These are phyloP conservation scores for Dictyostelium intermedium DNA, from an alignment of 78 protist genomes.

Conservation along the genomic window DNA sequence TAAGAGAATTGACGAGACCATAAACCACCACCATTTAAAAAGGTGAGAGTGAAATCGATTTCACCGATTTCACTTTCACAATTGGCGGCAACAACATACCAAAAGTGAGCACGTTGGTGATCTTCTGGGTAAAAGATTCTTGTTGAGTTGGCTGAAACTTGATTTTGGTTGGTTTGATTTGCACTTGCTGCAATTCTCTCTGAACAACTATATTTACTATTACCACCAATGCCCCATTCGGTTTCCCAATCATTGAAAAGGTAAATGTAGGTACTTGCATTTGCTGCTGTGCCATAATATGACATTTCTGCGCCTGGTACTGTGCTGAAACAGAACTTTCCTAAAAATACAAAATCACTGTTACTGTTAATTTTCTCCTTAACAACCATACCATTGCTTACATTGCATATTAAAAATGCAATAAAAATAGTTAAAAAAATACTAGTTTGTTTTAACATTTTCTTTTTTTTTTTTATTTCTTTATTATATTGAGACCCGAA, in stretches of 20 bases:
- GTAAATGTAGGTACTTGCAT: neutral
- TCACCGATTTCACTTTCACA: conserved; percentile 17
- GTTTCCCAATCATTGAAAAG: neutral
- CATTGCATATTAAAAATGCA: neutral
- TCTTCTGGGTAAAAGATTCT: neutral
- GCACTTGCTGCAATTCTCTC: neutral
- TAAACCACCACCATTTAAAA: conserved; percentile 30
- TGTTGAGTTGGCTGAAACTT: neutral
- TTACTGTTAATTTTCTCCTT: neutral
- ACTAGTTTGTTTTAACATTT: neutral
- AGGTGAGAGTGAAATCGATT: neutral
- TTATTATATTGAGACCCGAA: neutral
- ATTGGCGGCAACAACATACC: conserved; percentile 72
- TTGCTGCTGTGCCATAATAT: neutral
- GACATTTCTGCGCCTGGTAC: neutral
- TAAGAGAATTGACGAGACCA: conserved; percentile 39
- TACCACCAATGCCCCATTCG: neutral
- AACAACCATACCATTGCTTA: neutral
- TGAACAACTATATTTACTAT: neutral
- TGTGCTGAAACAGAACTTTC: conserved; percentile 45
- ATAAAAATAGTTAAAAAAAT: neutral
- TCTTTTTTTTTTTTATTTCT: neutral
- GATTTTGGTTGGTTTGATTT: neutral
- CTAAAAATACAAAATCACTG: neutral
- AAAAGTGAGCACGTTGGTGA: conserved; percentile 34